Percentiles rank a stretch among this genome's conserved stretches.
phyloP scores from a whole-genome alignment of 1,284 basidiomycete species.

The Phellopilus nigrolimitatus region DNA sequence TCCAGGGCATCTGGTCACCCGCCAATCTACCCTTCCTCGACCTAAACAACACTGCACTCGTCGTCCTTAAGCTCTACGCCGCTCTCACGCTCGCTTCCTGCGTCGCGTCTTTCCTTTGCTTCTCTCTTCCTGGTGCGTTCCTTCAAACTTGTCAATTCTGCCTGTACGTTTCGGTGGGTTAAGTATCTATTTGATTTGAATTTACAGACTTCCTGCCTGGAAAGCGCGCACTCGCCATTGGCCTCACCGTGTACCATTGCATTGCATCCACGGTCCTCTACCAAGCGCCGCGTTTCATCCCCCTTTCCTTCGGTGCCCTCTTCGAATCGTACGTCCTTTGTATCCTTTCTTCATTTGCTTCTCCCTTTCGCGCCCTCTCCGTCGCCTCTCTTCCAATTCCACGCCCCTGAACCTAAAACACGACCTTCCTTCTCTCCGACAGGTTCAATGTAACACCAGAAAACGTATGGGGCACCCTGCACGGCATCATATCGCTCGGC shows the following conservation, averaged over 20 bases:
- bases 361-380: too few relatives aligned
- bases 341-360: not conserved
- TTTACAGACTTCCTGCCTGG: slow-evolving; percentile 71
- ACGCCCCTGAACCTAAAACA: slow-evolving; percentile 10
- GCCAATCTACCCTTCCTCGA: slow-evolving; percentile 64
- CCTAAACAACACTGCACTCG: slow-evolving; percentile 73
- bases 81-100: slow-evolving; percentile 56
- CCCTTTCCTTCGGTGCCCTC: slow-evolving; percentile 58
- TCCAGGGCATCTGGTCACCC: slow-evolving; percentile 69
- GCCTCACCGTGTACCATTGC: slow-evolving; percentile 72
- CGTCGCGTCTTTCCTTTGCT: slow-evolving; percentile 54
- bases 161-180: not conserved
- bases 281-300: slow-evolving; percentile 74
- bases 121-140: slow-evolving; percentile 55
- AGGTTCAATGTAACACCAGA: slow-evolving; percentile 65
- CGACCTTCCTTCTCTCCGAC: slow-evolving; percentile 1
- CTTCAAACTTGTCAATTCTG: not conserved
- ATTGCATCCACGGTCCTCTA: slow-evolving; percentile 69
- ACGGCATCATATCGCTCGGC: slow-evolving; percentile 61
- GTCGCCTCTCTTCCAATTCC: too few relatives aligned
- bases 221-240: slow-evolving; percentile 76
- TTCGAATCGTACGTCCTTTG: slow-evolving; percentile 50
- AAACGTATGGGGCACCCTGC: slow-evolving; percentile 58
- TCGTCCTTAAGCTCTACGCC: slow-evolving; percentile 72
- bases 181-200: not conserved